A percentile compares a stretch with the other conserved stretches of the same genome.
phyloP scores from a whole-genome alignment of 345 rosid species.

The Erodium maritimum region DNA sequence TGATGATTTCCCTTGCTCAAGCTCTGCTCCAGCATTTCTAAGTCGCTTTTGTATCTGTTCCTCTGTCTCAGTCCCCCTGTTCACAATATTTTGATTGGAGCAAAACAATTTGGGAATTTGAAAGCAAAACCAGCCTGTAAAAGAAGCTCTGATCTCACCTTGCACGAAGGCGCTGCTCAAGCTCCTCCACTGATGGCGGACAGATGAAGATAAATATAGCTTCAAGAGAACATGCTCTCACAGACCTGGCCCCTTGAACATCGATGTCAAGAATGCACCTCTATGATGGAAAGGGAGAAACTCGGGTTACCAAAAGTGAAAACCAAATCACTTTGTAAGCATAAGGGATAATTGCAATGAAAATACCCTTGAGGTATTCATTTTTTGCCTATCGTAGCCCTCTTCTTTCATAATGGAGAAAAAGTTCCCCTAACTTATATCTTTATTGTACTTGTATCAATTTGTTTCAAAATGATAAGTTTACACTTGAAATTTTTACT shows the following conservation, averaged over 20 bases:
- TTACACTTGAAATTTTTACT: too few relatives aligned
- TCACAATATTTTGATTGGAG: conserved; percentile 9
- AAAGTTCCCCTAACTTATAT: too few relatives aligned
- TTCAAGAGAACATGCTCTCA: conserved; percentile 60
- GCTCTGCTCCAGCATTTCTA: conserved; percentile 66
- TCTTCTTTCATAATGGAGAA: too few relatives aligned
- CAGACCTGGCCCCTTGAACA: conserved; percentile 90
- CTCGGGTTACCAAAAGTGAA: not conserved
- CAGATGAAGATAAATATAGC: conserved; percentile 71
- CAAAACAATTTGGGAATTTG: not conserved
- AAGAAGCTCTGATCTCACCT: conserved; percentile 30
- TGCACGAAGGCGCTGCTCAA: conserved; percentile 76
- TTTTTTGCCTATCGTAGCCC: too few relatives aligned
- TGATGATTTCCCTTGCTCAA: conserved; percentile 56
- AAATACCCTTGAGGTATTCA: too few relatives aligned
- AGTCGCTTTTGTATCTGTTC: conserved; percentile 78
- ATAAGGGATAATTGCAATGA: too few relatives aligned
- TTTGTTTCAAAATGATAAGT: too few relatives aligned
- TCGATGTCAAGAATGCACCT: conserved; percentile 97
- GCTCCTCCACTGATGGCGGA: conserved; percentile 78
- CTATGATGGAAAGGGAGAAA: conserved; percentile 24
- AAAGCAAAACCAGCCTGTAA: conserved; percentile 2
- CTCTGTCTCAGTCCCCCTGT: conserved; percentile 86
- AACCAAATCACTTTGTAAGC: not conserved
- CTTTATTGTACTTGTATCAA: too few relatives aligned